Evolutionary conservation across 2,329 filamentous ascomycete species (phyloP), one percentile per base, ranked within the genome.

Genomic region (Epichloe brachyelytri): DNA sequence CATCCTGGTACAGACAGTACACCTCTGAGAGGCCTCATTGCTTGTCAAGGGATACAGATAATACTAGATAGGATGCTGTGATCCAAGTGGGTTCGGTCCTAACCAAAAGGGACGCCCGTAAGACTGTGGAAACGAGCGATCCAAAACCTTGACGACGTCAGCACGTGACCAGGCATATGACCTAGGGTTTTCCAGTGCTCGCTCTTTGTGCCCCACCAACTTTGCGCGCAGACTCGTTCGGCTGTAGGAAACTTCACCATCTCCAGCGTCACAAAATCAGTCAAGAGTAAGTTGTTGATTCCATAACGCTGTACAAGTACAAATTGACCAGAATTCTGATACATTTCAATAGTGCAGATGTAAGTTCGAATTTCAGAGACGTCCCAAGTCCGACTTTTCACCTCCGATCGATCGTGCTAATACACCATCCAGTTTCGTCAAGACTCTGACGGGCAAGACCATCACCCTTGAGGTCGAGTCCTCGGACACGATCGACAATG

Each of bases 361-460:
- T 91, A 82, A 85, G 85, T 65, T 58, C 57, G 57, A 61, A 46
- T 57, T 43, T 52, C 53, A 51, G 54, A 58, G 54, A 59, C 44
- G 30, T 22, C 20, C 2, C 26, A 22, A 26, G 19, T 8, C 11
- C 38, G 40, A 20, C 36, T 46, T 39, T 11, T 40, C n/a, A 26
- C 11, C 7, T 19, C 33, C 45, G 49, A 54, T 49, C 46, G 46
- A 55, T 43, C 46, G 51, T 63, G 65, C 61, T 65, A 56, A 68
- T 62, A 51, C 45, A 54, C 52, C 62, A 44, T 54, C 50, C 76
- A 94, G 88, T 85, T 97, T 97, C 86, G 91, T 97, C 79, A 97
- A 96, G 86, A 96, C 91, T 82, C 88, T 96, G 71, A 96, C 91
- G 82, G 91, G 93, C 78, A 97, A 97, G 88, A 97, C 91, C 75